Base-by-base conservation (phyloP, 306 rosid genomes). In the Cicer arietinum region DNA sequence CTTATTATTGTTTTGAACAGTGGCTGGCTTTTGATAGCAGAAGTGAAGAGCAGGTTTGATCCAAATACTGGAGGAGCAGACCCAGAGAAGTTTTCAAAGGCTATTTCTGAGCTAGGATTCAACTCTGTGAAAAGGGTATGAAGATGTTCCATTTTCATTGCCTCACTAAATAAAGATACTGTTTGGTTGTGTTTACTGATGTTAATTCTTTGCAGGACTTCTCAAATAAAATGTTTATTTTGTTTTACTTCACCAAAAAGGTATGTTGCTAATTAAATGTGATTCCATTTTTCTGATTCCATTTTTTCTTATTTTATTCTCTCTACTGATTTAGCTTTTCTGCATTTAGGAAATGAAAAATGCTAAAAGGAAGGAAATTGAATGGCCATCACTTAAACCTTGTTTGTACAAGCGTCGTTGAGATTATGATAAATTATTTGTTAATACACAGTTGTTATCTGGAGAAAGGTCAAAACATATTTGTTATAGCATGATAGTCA, bases 31-130 rank as follows among this genome's bases (percentile, higher is more conserved):
- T 79, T 94, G 87, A 94, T 91, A 82, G 91, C 97, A 47, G 98
- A 94, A 91, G 98, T 94, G 1, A 94, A 87, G 81, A 94, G 98
- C 84, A 86, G 97, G 84, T 90, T 94, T 73, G 98, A 91, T 83
- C 91, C 93, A 67, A 87, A 79, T 39, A 91, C 78, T 8, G 96
- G 96, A 71, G 98, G 96, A 84, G 97, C 98, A 41, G 95, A 94
- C 47, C 96, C 97, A 9, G 81, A 86, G 47, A 84, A 71, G 70
- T 91, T 94, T 47, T 76, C 89, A 61, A 89, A 69, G 50, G 94
- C 96, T 39, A 74, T 89, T 39, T 86, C 85, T 48, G 90, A 90
- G 76, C 86, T 94, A 54, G 97, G 98, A 73, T 91, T 90, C 84
- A 73, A 77, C 74, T 80, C 86, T 6, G 85, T 75, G 46, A 81